Evolutionary conservation across 2,329 filamentous ascomycete genomes (phyloP).

Genomic region (Plectosphaerella plurivora): DNA sequence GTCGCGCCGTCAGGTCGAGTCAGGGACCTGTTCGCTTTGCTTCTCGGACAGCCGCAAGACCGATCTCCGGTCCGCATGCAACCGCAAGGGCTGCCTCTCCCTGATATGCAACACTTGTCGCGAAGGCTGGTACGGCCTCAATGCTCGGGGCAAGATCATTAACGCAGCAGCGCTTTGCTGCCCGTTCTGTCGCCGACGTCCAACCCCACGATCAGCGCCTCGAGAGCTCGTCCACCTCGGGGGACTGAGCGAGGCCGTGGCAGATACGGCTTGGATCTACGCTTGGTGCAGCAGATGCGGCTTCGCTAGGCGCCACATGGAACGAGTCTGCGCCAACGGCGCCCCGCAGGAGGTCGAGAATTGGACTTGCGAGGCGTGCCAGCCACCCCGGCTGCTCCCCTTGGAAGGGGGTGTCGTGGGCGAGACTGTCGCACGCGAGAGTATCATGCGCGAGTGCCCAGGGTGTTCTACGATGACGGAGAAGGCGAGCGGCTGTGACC

Average conservation of each 20-base stretch:
- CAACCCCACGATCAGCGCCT: slow-evolving; percentile 29
- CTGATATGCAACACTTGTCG: slow-evolving; percentile 35
- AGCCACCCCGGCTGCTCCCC: slow-evolving; percentile 31
- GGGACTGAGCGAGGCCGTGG: slow-evolving; percentile 31
- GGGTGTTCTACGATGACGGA: slow-evolving; percentile 29
- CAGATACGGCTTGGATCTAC: slow-evolving; percentile 38
- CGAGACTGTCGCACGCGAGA: too few species aligned
- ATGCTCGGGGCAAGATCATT: slow-evolving; percentile 35
- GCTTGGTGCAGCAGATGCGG: slow-evolving; percentile 42
- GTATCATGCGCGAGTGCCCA: slow-evolving; percentile 25
- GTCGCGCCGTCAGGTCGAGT: slow-evolving; percentile 27
- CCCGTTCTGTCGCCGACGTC: slow-evolving; percentile 44
- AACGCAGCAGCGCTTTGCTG: slow-evolving; percentile 43
- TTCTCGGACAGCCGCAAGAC: slow-evolving; percentile 31
- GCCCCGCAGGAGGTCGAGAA: slow-evolving; percentile 26
- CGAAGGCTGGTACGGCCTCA: slow-evolving; percentile 41
- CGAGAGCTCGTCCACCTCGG: slow-evolving; percentile 29
- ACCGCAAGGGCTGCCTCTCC: slow-evolving; percentile 38
- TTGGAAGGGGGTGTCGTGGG: slow-evolving; percentile 6
- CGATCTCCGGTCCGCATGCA: slow-evolving; percentile 36
- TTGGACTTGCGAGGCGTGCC: slow-evolving; percentile 39
- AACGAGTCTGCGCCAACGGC: slow-evolving; percentile 37
- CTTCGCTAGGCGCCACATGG: slow-evolving; percentile 33
- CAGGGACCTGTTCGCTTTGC: slow-evolving; percentile 39
- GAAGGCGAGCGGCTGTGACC: slow-evolving; percentile 31